Evolutionary conservation across 179 eudicot genomes (phyloP).

Genomic region (Carnegiea gigantea): DNA sequence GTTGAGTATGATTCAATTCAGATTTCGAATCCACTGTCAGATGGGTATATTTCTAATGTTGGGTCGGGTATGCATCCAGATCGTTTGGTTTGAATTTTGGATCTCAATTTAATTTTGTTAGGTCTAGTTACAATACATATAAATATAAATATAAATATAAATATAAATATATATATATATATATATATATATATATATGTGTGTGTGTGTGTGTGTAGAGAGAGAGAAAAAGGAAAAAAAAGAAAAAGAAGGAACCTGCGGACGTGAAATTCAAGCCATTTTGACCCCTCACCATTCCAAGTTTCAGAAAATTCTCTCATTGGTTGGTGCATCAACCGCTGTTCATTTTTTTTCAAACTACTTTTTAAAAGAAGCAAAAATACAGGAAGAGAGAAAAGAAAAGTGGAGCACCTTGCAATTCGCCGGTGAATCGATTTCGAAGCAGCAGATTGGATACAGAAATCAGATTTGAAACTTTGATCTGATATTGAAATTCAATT

Average conservation of each 20-base stretch:
- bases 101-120: too few relatives aligned
- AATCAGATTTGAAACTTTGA: not conserved
- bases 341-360: not conserved
- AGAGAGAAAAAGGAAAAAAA: too few relatives aligned
- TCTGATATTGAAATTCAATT: not conserved
- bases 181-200: too few relatives aligned
- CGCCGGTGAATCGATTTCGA: not conserved
- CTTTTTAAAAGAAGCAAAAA: not conserved
- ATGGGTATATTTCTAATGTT: too few relatives aligned
- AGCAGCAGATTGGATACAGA: not conserved
- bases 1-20: too few relatives aligned
- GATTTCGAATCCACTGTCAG: too few relatives aligned
- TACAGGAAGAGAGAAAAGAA: not conserved
- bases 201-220: too few relatives aligned
- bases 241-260: not conserved
- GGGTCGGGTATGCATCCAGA: too few relatives aligned
- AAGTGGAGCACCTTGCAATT: not conserved
- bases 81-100: too few relatives aligned
- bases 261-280: not conserved
- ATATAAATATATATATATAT: too few relatives aligned
- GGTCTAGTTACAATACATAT: too few relatives aligned
- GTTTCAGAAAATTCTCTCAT: not conserved
- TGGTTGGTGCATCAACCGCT: not conserved
- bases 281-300: not conserved
- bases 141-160: too few relatives aligned